Conservation (phyloP, 768 basidiomycete genomes). For the Macrolepiota fuliginosa region DNA sequence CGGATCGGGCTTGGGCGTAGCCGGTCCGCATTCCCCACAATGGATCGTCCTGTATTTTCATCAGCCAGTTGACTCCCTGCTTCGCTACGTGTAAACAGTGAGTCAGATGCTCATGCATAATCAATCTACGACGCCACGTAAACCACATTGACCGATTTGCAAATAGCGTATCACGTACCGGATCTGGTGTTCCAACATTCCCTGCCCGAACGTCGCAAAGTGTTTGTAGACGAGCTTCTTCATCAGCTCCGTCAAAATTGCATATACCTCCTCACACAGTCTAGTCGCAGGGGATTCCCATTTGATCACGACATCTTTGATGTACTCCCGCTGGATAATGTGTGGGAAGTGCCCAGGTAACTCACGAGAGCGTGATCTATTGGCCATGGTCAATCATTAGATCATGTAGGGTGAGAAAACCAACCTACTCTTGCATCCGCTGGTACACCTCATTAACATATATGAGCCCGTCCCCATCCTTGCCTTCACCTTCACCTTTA, state of each 20-base stretch:
- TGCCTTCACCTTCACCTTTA: slow-evolving; percentile 12
- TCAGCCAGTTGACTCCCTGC: slow-evolving; percentile 44
- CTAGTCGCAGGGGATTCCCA: slow-evolving; percentile 48
- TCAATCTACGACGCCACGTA: slow-evolving; percentile 14
- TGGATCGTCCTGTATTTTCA: slow-evolving; percentile 48
- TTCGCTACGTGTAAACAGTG: slow-evolving; percentile 36
- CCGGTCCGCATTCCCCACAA: too few relatives aligned
- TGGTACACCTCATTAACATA: slow-evolving; percentile 25
- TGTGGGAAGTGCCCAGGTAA: slow-evolving; percentile 68
- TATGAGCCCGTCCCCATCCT: not conserved
- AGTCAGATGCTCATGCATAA: slow-evolving; percentile 48
- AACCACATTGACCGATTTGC: not conserved
- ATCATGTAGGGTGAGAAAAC: not conserved
- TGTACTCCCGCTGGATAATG: slow-evolving; percentile 51
- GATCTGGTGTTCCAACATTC: slow-evolving; percentile 48
- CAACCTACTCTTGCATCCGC: slow-evolving; percentile 18
- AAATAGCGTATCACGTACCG: slow-evolving; percentile 20
- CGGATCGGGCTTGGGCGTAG: too few relatives aligned
- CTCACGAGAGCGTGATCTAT: slow-evolving; percentile 70
- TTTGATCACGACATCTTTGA: slow-evolving; percentile 37
- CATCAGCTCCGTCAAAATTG: slow-evolving; percentile 36
- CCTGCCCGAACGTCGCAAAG: slow-evolving; percentile 53
- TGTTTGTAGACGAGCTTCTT: slow-evolving; percentile 42
- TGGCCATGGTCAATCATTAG: slow-evolving; percentile 28
- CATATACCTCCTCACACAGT: slow-evolving; percentile 41